phyloP scores from a whole-genome alignment of 2,329 filamentous ascomycete species.

The Arthrobotrys musiformis region DNA sequence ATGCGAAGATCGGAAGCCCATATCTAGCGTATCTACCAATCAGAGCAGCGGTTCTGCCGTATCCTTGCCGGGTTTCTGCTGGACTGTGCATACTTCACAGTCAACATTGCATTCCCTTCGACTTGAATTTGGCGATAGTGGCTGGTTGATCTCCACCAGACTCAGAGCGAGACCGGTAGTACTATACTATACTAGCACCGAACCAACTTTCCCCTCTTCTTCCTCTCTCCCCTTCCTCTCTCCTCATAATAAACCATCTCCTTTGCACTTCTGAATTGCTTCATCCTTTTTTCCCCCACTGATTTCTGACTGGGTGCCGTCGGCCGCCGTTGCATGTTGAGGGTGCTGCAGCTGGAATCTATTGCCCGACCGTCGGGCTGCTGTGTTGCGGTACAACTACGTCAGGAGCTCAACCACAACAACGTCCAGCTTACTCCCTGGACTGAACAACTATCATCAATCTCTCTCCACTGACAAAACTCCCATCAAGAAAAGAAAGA shows the following conservation, averaged over 20 bases:
- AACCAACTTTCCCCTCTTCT: constrained; percentile 7
- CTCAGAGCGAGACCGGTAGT: neutral
- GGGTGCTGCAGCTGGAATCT: too few relatives aligned
- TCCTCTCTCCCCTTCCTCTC: too few relatives aligned
- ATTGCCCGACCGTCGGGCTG: neutral
- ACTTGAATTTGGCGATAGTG: constrained; percentile 8
- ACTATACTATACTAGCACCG: neutral
- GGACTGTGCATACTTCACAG: neutral
- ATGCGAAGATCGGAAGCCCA: neutral
- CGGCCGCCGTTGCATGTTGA: too few relatives aligned
- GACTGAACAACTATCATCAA: neutral
- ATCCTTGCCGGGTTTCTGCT: constrained; percentile 3
- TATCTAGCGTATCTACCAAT: neutral
- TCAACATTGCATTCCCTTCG: neutral
- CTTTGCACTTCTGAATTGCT: too few relatives aligned
- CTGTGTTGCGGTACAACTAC: neutral
- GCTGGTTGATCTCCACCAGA: neutral
- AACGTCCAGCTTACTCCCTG: neutral
- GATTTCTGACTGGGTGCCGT: neutral
- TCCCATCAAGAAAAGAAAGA: neutral
- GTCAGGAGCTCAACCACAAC: constrained; percentile 2
- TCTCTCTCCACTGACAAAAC: neutral
- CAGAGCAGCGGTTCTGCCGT: neutral
- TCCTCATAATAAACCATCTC: neutral
- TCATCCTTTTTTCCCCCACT: neutral